phyloP scores from a whole-genome alignment of 116 monocot genomes.

The Posidonia oceanica region DNA sequence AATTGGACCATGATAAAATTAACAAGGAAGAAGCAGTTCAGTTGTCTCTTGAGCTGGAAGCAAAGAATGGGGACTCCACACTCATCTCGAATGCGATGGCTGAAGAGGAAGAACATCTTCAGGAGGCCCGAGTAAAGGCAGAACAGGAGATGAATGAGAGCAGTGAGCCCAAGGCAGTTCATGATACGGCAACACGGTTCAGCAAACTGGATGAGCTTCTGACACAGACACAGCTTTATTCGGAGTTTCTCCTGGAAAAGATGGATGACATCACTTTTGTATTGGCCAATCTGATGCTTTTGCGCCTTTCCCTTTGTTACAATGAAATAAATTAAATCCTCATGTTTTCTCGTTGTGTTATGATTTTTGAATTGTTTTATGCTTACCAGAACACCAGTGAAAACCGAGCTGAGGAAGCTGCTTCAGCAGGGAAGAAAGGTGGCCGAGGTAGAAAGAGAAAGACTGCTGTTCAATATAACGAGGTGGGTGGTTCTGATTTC shows the following conservation, averaged over 20 bases:
- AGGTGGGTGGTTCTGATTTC: slow-evolving; percentile 13
- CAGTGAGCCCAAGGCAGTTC: neutral
- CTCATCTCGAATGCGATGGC: slow-evolving; percentile 60
- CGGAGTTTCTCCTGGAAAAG: slow-evolving; percentile 41
- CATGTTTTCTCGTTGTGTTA: neutral
- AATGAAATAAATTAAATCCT: neutral
- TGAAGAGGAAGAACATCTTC: slow-evolving; percentile 47
- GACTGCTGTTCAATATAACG: slow-evolving; percentile 12
- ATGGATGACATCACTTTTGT: slow-evolving; percentile 43
- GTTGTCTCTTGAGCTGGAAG: slow-evolving; percentile 23
- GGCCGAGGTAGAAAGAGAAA: slow-evolving; percentile 32
- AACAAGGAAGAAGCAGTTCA: slow-evolving; percentile 2
- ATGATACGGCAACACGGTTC: slow-evolving; percentile 9
- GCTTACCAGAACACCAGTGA: slow-evolving; percentile 9
- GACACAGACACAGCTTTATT: slow-evolving; percentile 40
- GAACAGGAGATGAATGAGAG: slow-evolving; percentile 10
- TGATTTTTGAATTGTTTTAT: neutral
- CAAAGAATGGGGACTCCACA: slow-evolving; percentile 62
- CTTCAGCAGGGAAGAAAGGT: slow-evolving; percentile 11
- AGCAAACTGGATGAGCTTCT: slow-evolving; percentile 39
- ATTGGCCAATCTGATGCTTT: neutral
- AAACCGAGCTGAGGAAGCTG: slow-evolving; percentile 4
- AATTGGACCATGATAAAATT: neutral
- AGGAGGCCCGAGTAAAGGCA: slow-evolving; percentile 27
- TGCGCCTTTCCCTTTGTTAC: neutral